These are phyloP conservation scores for Pseudozyma hubeiensis DNA, from an alignment of 1,284 basidiomycete genomes.

Conservation along the genomic window DNA sequence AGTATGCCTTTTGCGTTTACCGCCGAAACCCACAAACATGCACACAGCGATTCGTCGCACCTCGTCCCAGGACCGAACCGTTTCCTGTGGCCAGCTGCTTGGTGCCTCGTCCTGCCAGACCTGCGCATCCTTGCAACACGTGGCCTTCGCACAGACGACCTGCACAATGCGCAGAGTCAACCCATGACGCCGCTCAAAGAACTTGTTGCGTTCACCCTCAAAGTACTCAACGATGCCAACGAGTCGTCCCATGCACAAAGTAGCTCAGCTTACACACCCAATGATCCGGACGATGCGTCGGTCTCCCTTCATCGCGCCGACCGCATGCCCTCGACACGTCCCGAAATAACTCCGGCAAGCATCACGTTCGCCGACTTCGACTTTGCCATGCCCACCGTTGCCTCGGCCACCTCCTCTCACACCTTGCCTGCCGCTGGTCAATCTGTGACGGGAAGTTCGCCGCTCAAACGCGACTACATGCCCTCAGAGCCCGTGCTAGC, in stretches of 20 bases:
- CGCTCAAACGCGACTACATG: constrained; percentile 17
- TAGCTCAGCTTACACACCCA: constrained; percentile 24
- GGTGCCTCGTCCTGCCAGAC: constrained; percentile 23
- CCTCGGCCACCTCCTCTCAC: constrained; percentile 18
- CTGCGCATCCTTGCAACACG: neutral
- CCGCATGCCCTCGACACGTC: constrained; percentile 11
- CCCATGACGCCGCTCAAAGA: constrained; percentile 46
- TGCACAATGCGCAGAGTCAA: constrained; percentile 22
- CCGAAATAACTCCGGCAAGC: constrained; percentile 35
- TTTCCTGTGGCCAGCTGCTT: constrained; percentile 33
- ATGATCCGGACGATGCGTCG: constrained; percentile 26
- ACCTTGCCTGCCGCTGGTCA: constrained; percentile 12
- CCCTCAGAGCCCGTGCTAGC: constrained; percentile 4
- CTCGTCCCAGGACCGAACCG: neutral
- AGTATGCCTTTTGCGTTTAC: neutral
- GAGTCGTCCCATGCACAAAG: constrained; percentile 18
- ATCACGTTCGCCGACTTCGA: constrained; percentile 33
- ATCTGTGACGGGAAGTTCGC: constrained; percentile 17
- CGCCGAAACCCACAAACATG: neutral
- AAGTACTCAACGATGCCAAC: constrained; percentile 42
- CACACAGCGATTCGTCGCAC: neutral
- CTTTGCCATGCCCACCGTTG: constrained; percentile 29
- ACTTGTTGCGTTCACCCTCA: constrained; percentile 42
- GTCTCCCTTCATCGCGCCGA: constrained; percentile 18
- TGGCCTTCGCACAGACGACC: constrained; percentile 1